Evolutionary conservation across 768 basidiomycete genomes (phyloP), one percentile per base, ranked within the genome.

Genomic region (Termitomyces sp.): DNA sequence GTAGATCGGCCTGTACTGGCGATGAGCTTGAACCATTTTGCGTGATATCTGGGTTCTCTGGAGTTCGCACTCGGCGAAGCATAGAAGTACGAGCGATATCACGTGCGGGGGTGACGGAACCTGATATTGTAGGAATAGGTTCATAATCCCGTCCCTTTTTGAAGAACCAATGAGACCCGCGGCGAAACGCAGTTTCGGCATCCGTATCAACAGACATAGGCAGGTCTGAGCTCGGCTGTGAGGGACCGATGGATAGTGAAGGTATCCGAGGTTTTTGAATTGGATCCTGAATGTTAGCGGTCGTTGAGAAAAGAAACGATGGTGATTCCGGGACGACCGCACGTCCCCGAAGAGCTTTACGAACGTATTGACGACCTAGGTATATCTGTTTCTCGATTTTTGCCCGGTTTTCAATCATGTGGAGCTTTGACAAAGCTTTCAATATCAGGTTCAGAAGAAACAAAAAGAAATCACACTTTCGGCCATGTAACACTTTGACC

Each of bases 401-500:
- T 62, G 84, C 80, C n/a, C 96, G 82, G 69, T 98, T 98, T 67
- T 89, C 85, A 57, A 98, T 91, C 83, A 98, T 98, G 64, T 92
- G 93, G 14, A 97, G 73, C 94, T 95, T 63, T 31, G 11, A 11
- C 19, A 40, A 25, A 19, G 48, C 4, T 19, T 34, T 59, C 40
- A 46, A 34, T 41, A 4, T 8, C 34, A 40, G 48, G 45, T n/a
- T 43, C 9, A 49, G 8, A 10, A 27, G n/a, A 23, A n/a, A 6
- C 17, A 57, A 23, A 46, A 53, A 58, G 38, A 11, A 40, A 25
- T 50, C 75, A 56, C 61, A 96, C 91, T 77, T 96, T 98, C 0
- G 97, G 96, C 94, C 94, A 99, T n/a, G 97, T 91, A 29, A 94
- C 96, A 10, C 83, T 68, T 72, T 97, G 80, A 11, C 97, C 97